Percentiles rank a stretch among this genome's conserved stretches.
Conservation (phyloP, 164 flowering plant species). For the Aristolochia fimbriata region DNA sequence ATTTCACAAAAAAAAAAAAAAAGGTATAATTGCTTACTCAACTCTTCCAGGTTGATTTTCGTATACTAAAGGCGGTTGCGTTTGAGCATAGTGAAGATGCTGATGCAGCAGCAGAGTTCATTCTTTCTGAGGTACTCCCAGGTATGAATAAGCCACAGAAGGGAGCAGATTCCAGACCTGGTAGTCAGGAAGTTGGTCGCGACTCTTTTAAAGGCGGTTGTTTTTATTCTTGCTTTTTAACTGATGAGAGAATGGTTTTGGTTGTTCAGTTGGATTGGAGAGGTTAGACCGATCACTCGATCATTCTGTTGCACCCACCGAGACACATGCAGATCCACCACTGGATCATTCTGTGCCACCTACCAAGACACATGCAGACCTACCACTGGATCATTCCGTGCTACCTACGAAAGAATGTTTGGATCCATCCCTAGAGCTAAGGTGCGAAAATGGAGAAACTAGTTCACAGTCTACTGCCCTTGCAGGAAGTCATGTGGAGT, state of each 20-base stretch:
- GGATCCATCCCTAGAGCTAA: not conserved
- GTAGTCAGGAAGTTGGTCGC: conserved; percentile 2
- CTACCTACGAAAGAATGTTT: conserved; percentile 1
- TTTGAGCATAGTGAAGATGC: conserved; percentile 62
- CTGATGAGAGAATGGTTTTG: conserved; percentile 1
- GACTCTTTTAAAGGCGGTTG: conserved; percentile 17
- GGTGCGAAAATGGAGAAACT: not conserved
- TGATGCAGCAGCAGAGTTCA: conserved; percentile 56
- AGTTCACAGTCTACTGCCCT: not conserved
- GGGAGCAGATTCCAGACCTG: not conserved
- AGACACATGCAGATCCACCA: not conserved
- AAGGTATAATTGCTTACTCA: too few species aligned
- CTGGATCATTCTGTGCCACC: not conserved
- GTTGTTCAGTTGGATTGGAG: conserved; percentile 5
- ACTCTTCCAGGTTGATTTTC: conserved; percentile 49
- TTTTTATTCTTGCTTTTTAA: not conserved
- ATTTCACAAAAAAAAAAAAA: too few species aligned
- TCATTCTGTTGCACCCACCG: conserved; percentile 1
- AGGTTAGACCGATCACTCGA: not conserved
- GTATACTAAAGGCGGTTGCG: conserved; percentile 76
- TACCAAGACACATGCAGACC: too few species aligned
- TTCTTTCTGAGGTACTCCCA: conserved; percentile 61
- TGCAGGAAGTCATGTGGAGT: conserved; percentile 1
- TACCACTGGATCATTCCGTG: not conserved
- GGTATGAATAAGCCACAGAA: conserved; percentile 3